Conservation (phyloP, 2,329 filamentous ascomycete species). For the Aspergillus neotritici region DNA sequence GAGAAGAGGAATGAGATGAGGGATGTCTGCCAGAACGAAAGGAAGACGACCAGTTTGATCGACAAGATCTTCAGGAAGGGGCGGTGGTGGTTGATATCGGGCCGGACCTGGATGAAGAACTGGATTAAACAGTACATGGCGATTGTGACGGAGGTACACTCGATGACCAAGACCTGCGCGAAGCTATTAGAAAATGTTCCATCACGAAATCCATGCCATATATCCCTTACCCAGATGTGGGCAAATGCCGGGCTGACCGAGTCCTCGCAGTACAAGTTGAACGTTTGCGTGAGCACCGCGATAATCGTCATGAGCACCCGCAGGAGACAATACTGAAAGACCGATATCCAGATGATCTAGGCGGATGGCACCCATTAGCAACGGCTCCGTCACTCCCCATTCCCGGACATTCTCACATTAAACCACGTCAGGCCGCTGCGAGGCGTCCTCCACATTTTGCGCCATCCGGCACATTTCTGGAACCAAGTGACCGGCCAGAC, state of each 20-base stretch:
- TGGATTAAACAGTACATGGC: constrained; percentile 88
- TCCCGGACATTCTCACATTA: constrained; percentile 50
- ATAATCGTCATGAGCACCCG: constrained; percentile 73
- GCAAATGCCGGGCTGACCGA: constrained; percentile 71
- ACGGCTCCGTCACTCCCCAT: too few relatives aligned
- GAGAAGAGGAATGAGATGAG: constrained; percentile 58
- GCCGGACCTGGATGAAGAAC: constrained; percentile 72
- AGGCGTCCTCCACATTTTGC: constrained; percentile 65
- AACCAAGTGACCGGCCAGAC: constrained; percentile 67
- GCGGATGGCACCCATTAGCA: neutral
- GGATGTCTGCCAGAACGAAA: constrained; percentile 68
- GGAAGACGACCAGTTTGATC: constrained; percentile 87
- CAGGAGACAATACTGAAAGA: constrained; percentile 83
- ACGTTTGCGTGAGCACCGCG: constrained; percentile 66
- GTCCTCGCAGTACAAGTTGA: constrained; percentile 68
- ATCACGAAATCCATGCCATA: neutral
- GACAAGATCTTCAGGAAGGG: constrained; percentile 76
- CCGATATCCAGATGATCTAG: constrained; percentile 60
- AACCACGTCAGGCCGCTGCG: constrained; percentile 83
- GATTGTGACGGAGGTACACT: constrained; percentile 66
- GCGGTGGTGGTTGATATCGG: constrained; percentile 61
- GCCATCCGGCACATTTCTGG: constrained; percentile 63
- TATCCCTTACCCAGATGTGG: constrained; percentile 69
- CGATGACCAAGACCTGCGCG: constrained; percentile 57
- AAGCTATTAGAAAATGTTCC: constrained; percentile 4